A percentile compares a stretch with the other conserved stretches of the same genome.
phyloP scores from a whole-genome alignment of 495 filamentous ascomycete genomes.

The Trichoderma parareesei region DNA sequence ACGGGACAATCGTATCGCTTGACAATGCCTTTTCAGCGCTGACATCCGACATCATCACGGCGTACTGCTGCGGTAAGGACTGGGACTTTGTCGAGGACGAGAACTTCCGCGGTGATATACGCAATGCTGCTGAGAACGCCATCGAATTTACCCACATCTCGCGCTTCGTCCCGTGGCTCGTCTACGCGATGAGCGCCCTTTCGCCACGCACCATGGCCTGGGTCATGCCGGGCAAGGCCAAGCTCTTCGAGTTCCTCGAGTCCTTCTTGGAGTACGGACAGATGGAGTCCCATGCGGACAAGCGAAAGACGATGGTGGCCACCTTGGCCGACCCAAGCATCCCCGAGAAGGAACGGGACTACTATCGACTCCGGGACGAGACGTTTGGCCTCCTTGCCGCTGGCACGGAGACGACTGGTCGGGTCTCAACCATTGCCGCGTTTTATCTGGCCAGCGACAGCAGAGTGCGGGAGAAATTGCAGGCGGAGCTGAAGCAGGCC shows the following conservation, averaged over 20 bases:
- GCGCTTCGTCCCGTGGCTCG: slow-evolving; percentile 18
- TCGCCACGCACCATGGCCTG: neutral
- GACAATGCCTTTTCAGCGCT: slow-evolving; percentile 30
- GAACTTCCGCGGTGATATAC: slow-evolving; percentile 19
- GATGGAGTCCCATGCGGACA: neutral
- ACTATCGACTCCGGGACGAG: slow-evolving; percentile 32
- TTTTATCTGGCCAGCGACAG: slow-evolving; percentile 32
- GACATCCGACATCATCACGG: slow-evolving; percentile 38
- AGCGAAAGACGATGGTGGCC: slow-evolving; percentile 20
- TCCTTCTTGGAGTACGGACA: slow-evolving; percentile 10
- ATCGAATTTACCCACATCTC: slow-evolving; percentile 13
- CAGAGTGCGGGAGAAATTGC: slow-evolving; percentile 20
- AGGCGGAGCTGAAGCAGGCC: slow-evolving; percentile 25
- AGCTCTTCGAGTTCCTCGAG: slow-evolving; percentile 4
- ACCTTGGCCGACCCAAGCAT: slow-evolving; percentile 31
- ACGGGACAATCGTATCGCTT: slow-evolving; percentile 25
- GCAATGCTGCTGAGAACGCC: slow-evolving; percentile 16
- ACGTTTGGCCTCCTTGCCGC: slow-evolving; percentile 30
- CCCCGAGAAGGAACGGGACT: slow-evolving; percentile 28
- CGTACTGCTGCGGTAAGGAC: slow-evolving; percentile 27
- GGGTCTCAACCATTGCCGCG: slow-evolving; percentile 23
- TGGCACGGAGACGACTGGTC: slow-evolving; percentile 37
- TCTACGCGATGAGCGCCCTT: slow-evolving; percentile 16
- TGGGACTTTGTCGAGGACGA: slow-evolving; percentile 18
- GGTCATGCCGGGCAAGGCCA: neutral